Evolutionary conservation across 768 basidiomycete genomes (phyloP).

Genomic region (Tylopilus balloui): DNA sequence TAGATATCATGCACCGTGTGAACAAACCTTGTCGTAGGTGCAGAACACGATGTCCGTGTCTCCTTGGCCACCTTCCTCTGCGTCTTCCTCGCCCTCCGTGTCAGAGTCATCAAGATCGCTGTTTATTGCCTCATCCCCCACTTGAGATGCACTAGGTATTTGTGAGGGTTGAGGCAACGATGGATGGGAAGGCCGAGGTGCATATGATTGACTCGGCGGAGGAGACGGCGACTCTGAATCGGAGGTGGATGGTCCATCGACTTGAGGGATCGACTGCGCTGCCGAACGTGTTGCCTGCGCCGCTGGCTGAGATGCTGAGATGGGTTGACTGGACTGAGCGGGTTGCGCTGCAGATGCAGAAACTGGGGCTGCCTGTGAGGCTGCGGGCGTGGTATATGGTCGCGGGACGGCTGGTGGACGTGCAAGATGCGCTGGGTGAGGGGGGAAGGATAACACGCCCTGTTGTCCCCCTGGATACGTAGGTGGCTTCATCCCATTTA

Average conservation of each 20-base stretch:
- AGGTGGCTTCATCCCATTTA: slow-evolving; percentile 49
- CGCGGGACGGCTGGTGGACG: slow-evolving; percentile 20
- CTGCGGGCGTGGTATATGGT: slow-evolving; percentile 27
- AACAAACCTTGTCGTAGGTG: slow-evolving; percentile 90
- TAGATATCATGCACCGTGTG: neutral
- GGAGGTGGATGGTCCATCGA: slow-evolving; percentile 70
- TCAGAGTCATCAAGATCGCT: slow-evolving; percentile 96
- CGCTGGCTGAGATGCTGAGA: slow-evolving; percentile 15
- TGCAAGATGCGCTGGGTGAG: slow-evolving; percentile 29
- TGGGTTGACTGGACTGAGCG: slow-evolving; percentile 16
- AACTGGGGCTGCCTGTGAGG: slow-evolving; percentile 13
- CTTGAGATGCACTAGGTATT: slow-evolving; percentile 33
- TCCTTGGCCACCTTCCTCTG: slow-evolving; percentile 67
- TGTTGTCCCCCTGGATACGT: slow-evolving; percentile 57
- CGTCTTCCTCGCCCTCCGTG: slow-evolving; percentile 79
- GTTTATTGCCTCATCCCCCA: slow-evolving; percentile 83
- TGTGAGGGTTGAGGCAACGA: slow-evolving; percentile 64
- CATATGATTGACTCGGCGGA: slow-evolving; percentile 55
- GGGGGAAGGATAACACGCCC: slow-evolving; percentile 52
- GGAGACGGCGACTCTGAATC: slow-evolving; percentile 69
- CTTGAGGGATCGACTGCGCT: slow-evolving; percentile 59
- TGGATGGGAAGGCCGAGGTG: slow-evolving; percentile 68
- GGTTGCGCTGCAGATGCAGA: slow-evolving; percentile 17
- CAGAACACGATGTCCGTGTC: slow-evolving; percentile 95
- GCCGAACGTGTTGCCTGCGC: slow-evolving; percentile 18